A percentile compares a stretch with the other conserved stretches of the same genome.
Evolutionary conservation across 176 grass and related monocot genomes (phyloP).

Genomic region (Musa beccarii): DNA sequence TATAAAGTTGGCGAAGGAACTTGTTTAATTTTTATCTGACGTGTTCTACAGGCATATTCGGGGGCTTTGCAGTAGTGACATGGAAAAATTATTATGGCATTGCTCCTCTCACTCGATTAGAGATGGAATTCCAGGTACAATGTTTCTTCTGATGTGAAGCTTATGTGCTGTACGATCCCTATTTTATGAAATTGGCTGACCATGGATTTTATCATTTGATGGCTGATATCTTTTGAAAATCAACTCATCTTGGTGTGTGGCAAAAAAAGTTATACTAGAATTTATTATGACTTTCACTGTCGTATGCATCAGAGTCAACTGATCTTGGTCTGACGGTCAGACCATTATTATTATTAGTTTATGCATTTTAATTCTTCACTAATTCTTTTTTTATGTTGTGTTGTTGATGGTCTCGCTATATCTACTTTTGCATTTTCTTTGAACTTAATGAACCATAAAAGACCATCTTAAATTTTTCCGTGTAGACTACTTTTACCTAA

Average conservation of each 20-base stretch:
- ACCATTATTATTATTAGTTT: too few relatives aligned
- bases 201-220: neutral
- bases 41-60: conserved; percentile 66
- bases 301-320: too few relatives aligned
- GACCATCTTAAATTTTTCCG: too few relatives aligned
- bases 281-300: too few relatives aligned
- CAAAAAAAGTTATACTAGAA: too few relatives aligned
- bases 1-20: conserved; percentile 1
- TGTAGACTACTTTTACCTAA: too few relatives aligned
- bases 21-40: conserved; percentile 12
- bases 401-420: too few relatives aligned
- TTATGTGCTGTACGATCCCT: neutral
- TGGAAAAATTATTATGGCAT: conserved; percentile 82
- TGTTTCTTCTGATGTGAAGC: conserved; percentile 1
- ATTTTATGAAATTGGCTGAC: neutral
- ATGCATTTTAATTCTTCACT: too few relatives aligned
- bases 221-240: neutral
- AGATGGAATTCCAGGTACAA: conserved; percentile 83
- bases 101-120: conserved; percentile 41
- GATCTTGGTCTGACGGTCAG: too few relatives aligned
- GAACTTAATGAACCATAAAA: too few relatives aligned
- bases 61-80: conserved; percentile 76
- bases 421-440: too few relatives aligned
- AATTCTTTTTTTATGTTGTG: too few relatives aligned
- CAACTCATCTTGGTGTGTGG: neutral